These are phyloP conservation scores for Fistulina hepatica DNA, from an alignment of 1,284 basidiomycete species.

Conservation along the genomic window DNA sequence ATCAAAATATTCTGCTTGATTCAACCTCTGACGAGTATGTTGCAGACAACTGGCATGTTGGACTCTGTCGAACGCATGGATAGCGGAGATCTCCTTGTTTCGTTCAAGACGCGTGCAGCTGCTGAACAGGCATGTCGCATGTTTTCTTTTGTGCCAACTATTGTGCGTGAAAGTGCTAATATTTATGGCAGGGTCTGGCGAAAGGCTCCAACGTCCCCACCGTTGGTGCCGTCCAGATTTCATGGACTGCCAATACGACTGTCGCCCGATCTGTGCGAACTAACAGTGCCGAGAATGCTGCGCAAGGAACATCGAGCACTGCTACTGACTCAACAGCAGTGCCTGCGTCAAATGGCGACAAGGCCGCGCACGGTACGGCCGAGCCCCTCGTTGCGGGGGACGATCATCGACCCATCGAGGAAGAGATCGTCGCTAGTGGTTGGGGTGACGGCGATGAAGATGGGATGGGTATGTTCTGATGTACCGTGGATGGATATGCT, in stretches of 20 bases:
- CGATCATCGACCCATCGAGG: constrained; percentile 22
- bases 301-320: constrained; percentile 17
- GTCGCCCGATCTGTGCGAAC: too few relatives aligned
- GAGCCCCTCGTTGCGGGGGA: constrained; percentile 14
- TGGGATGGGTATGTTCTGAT: constrained; percentile 52
- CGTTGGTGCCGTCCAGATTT: constrained; percentile 51
- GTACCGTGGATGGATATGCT: too few relatives aligned
- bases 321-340: constrained; percentile 5
- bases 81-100: constrained; percentile 46
- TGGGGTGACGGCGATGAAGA: constrained; percentile 58
- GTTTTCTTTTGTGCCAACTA: constrained; percentile 19
- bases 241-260: constrained; percentile 61
- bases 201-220: constrained; percentile 56
- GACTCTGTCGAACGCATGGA: constrained; percentile 47
- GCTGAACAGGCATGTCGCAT: too few relatives aligned
- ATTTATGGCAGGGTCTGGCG: constrained; percentile 41
- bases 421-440: constrained; percentile 50
- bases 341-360: constrained; percentile 10
- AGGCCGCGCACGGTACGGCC: constrained; percentile 2
- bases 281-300: too few relatives aligned
- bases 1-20: too few relatives aligned
- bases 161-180: constrained; percentile 7
- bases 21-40: constrained; percentile 4
- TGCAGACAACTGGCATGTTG: constrained; percentile 53
- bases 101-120: constrained; percentile 55